Evolutionary conservation across 768 basidiomycete genomes (phyloP).

Genomic region (Kwoniella bestiolae): DNA sequence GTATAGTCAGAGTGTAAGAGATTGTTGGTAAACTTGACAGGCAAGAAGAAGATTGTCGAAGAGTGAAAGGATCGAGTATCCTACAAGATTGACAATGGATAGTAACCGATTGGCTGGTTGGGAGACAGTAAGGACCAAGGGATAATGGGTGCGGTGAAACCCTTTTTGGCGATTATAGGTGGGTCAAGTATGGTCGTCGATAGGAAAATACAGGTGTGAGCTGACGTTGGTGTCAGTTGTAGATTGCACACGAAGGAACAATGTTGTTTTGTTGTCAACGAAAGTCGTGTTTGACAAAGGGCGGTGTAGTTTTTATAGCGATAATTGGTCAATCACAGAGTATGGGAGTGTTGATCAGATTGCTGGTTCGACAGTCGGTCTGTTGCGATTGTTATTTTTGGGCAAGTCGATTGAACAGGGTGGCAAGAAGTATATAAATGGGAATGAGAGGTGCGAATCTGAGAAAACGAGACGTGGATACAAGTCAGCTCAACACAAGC

Average conservation of each 20-base stretch:
- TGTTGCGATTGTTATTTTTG: background rate
- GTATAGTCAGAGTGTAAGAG: slow-evolving; percentile 1
- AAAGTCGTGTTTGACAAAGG: background rate
- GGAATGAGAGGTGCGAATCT: slow-evolving; percentile 5
- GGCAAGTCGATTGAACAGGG: slow-evolving; percentile 1
- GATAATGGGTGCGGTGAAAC: background rate
- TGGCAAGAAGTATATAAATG: slow-evolving; percentile 1
- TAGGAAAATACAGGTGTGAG: background rate
- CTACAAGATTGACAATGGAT: background rate
- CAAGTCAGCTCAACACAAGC: slow-evolving; percentile 11
- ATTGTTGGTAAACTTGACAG: background rate
- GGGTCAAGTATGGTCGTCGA: background rate
- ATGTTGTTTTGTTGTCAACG: background rate
- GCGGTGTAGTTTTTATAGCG: background rate
- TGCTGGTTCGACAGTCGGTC: background rate
- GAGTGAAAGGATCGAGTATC: background rate
- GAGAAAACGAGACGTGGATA: background rate
- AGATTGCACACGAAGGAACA: background rate
- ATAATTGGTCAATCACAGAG: background rate
- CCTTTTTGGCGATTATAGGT: background rate
- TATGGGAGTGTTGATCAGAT: background rate
- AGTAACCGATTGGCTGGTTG: background rate
- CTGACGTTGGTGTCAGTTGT: background rate
- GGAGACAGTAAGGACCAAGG: background rate
- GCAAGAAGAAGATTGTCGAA: background rate